A percentile compares a stretch with the other conserved stretches of the same genome.
phyloP scores from a whole-genome alignment of 257 asterid genomes.

The Primulina tabacum region DNA sequence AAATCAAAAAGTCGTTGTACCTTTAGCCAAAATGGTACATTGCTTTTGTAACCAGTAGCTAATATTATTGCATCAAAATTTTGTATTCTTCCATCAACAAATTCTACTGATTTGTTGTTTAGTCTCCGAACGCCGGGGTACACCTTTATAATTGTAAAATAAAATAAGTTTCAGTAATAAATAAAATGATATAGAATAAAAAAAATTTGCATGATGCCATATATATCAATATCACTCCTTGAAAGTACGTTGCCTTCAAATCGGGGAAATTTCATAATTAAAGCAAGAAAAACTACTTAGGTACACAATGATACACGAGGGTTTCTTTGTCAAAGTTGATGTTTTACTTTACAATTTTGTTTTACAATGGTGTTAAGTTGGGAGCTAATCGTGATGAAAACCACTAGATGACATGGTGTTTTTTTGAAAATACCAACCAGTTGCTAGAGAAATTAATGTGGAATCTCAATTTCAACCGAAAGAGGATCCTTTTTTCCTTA shows the following conservation, averaged over 20 bases:
- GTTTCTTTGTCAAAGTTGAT: background rate
- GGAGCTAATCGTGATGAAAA: background rate
- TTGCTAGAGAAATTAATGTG: conserved; percentile 6
- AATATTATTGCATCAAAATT: conserved; percentile 33
- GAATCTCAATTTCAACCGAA: conserved; percentile 18
- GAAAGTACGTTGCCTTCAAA: no score
- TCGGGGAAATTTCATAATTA: no score
- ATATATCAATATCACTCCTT: no score
- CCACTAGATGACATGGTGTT: background rate
- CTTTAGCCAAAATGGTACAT: conserved; percentile 34
- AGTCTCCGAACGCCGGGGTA: conserved; percentile 27
- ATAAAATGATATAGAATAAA: background rate
- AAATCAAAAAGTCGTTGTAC: conserved; percentile 9
- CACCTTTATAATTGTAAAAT: conserved; percentile 13
- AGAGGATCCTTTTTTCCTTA: conserved; percentile 21
- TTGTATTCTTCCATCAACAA: conserved; percentile 26
- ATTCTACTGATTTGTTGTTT: conserved; percentile 19
- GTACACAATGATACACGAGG: background rate
- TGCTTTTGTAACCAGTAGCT: conserved; percentile 37
- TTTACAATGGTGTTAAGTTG: background rate
- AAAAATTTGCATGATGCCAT: background rate
- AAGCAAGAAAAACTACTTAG: background rate
- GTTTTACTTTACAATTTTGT: background rate
- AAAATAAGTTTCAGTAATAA: background rate
- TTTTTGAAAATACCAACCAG: conserved; percentile 25